A percentile compares a stretch with the other conserved stretches of the same genome.
phyloP scores from a whole-genome alignment of 1,139 yeast genomes.

The Taiozyma sp. region DNA sequence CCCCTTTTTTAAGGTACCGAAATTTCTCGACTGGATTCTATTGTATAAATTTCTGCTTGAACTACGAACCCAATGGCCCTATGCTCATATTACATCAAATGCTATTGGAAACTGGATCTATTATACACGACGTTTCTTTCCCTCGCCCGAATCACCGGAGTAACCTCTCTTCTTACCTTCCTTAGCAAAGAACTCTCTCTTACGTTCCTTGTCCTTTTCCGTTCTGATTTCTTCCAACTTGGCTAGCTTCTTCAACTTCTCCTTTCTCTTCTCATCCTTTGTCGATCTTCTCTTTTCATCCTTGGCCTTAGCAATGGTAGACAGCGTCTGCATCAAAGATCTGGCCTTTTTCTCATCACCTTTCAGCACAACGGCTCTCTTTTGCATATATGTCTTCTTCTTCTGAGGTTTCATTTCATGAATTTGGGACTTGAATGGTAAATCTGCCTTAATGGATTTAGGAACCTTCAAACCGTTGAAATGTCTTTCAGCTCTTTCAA shows the following conservation, averaged over 20 bases:
- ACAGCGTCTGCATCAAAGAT: slow-evolving; percentile 79
- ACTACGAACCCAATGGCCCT: background rate
- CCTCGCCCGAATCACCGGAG: slow-evolving; percentile 32
- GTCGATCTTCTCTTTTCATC: slow-evolving; percentile 72
- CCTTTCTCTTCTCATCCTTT: slow-evolving; percentile 72
- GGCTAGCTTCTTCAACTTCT: slow-evolving; percentile 67
- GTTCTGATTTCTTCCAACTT: slow-evolving; percentile 64
- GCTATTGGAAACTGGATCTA: background rate
- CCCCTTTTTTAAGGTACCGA: background rate
- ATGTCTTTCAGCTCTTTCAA: slow-evolving; percentile 81
- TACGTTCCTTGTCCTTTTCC: slow-evolving; percentile 77
- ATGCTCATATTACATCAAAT: background rate
- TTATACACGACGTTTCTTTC: slow-evolving; percentile 25
- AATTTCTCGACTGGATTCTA: too few relatives aligned
- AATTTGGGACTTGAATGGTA: slow-evolving; percentile 91
- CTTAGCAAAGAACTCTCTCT: slow-evolving; percentile 77
- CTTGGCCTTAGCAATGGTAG: slow-evolving; percentile 80
- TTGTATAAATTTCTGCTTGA: too few relatives aligned
- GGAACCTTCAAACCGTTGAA: slow-evolving; percentile 90
- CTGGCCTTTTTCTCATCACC: slow-evolving; percentile 95
- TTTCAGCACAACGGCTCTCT: slow-evolving; percentile 89
- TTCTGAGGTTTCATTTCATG: slow-evolving; percentile 84
- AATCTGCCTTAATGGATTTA: slow-evolving; percentile 60
- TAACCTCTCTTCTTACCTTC: slow-evolving; percentile 64
- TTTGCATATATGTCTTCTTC: slow-evolving; percentile 76